Percentiles rank a stretch among this genome's conserved stretches.
Conservation (phyloP, 1,284 basidiomycete species). For the Trichosporon sp. region DNA sequence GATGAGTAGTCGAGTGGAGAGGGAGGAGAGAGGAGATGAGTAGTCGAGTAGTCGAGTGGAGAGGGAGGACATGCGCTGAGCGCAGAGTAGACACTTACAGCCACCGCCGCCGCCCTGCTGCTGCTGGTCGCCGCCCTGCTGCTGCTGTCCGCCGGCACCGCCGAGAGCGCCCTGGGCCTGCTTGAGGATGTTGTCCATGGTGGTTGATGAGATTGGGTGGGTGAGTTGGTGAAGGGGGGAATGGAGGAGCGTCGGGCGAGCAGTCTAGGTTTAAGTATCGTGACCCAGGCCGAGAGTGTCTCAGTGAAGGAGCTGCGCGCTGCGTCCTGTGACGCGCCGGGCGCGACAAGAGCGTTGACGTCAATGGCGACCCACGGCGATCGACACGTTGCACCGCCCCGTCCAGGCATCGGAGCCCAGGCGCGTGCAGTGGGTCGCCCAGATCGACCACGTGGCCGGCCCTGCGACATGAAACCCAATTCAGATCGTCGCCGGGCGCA, state of each 20-base stretch:
- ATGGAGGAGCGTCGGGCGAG: neutral
- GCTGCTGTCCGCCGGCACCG: neutral
- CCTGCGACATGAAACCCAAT: slow-evolving; percentile 1
- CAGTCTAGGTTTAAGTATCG: neutral
- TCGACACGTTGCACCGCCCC: neutral
- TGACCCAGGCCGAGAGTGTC: neutral
- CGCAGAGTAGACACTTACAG: slow-evolving; percentile 5
- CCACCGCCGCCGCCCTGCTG: slow-evolving; percentile 10
- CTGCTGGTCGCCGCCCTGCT: neutral
- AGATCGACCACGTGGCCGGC: neutral
- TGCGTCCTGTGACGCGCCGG: neutral
- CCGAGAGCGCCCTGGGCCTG: neutral
- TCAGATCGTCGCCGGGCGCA: neutral
- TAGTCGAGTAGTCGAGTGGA: too few species aligned
- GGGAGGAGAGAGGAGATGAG: neutral
- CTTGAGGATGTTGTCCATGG: slow-evolving; percentile 13
- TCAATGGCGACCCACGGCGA: neutral
- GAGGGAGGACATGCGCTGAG: neutral
- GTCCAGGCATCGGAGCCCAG: neutral
- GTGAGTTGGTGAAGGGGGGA: neutral
- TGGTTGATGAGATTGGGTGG: neutral
- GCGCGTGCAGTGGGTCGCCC: neutral
- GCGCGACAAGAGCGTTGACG: neutral
- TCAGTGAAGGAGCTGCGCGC: neutral
- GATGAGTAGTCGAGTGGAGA: too few species aligned